These are phyloP conservation scores for Fusarium sacchari DNA, from an alignment of 2,329 filamentous ascomycete species.

Conservation along the genomic window DNA sequence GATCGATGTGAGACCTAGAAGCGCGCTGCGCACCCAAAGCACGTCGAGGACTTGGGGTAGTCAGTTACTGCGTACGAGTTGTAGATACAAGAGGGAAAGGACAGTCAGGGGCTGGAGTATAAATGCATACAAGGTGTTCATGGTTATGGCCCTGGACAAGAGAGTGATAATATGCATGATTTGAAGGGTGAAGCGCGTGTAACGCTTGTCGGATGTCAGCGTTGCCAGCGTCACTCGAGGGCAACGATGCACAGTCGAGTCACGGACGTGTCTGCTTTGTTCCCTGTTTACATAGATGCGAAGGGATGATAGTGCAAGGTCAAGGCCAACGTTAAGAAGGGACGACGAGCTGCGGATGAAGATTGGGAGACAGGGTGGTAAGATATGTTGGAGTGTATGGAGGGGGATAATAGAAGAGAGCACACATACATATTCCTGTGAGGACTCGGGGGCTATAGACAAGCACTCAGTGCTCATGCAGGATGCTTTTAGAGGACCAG, in stretches of 20 bases:
- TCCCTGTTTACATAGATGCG: no score
- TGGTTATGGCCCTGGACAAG: no score
- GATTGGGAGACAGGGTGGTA: not conserved
- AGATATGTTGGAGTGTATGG: not conserved
- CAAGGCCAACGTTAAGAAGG: not conserved
- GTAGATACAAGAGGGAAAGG: not conserved
- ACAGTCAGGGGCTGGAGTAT: not conserved
- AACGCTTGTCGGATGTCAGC: not conserved
- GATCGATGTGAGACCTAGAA: rapidly evolving
- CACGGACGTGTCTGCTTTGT: not conserved
- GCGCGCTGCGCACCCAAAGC: not conserved
- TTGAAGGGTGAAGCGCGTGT: not conserved
- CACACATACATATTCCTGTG: not conserved
- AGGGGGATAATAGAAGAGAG: not conserved
- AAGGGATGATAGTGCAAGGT: not conserved
- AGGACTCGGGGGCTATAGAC: not conserved
- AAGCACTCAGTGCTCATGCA: not conserved
- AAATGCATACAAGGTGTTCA: not conserved
- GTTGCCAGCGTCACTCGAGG: not conserved
- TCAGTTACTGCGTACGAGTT: not conserved
- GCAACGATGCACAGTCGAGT: not conserved
- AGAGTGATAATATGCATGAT: not conserved
- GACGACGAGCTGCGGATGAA: not conserved
- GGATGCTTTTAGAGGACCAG: not conserved
- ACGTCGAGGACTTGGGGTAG: not conserved